Conservation (phyloP, 306 rosid genomes). For the Medicago arabica region DNA sequence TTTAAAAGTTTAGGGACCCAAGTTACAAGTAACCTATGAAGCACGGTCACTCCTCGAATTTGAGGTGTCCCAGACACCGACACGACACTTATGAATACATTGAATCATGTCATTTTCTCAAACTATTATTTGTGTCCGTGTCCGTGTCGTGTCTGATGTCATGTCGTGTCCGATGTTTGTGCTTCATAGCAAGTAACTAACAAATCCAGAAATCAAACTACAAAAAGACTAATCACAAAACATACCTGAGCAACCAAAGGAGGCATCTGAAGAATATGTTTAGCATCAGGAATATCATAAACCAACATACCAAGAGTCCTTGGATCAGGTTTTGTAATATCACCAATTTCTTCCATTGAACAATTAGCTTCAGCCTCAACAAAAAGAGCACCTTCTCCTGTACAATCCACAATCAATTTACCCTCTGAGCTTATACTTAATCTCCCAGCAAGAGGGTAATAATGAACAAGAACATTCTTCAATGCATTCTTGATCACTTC, state of each 20-base stretch:
- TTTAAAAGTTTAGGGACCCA: too few relatives aligned
- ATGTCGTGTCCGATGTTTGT: too few relatives aligned
- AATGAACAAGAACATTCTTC: constrained; percentile 72
- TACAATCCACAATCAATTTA: constrained; percentile 82
- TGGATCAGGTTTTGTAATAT: constrained; percentile 79
- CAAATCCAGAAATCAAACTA: too few relatives aligned
- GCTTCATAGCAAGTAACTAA: too few relatives aligned
- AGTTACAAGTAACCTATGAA: too few relatives aligned
- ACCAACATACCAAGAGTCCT: constrained; percentile 83
- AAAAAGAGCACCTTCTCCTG: constrained; percentile 86
- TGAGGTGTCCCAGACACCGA: too few relatives aligned
- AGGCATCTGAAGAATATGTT: constrained; percentile 85
- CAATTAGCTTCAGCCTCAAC: constrained; percentile 91
- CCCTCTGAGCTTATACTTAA: constrained; percentile 74
- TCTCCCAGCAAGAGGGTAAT: constrained; percentile 89
- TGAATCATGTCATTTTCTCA: too few relatives aligned
- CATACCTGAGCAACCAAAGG: constrained; percentile 86
- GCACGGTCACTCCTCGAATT: too few relatives aligned
- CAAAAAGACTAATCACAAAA: background rate
- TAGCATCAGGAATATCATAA: constrained; percentile 85
- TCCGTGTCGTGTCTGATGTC: too few relatives aligned
- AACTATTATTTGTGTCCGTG: too few relatives aligned
- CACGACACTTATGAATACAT: too few relatives aligned
- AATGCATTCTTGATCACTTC: constrained; percentile 69
- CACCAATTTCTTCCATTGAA: constrained; percentile 70